phyloP scores from a whole-genome alignment of 768 basidiomycete species.

The Boletus tylopilopsis region DNA sequence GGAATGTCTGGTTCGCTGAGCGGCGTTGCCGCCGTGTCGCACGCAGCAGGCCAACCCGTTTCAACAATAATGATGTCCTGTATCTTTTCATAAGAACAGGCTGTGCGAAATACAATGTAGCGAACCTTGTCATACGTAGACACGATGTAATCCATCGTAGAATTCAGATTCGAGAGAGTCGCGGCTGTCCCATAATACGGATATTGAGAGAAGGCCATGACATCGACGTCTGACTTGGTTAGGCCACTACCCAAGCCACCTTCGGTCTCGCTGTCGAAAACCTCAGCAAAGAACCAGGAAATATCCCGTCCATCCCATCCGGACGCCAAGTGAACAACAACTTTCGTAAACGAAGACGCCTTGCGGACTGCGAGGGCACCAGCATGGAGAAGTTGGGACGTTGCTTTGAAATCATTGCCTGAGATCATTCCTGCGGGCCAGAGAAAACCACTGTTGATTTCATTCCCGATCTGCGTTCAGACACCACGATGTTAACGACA shows the following conservation, averaged over 20 bases:
- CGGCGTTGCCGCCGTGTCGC: neutral
- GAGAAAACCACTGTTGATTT: slow-evolving; percentile 10
- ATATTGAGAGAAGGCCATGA: slow-evolving; percentile 10
- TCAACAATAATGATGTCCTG: slow-evolving; percentile 12
- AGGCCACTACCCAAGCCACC: slow-evolving; percentile 2
- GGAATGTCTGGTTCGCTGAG: slow-evolving; percentile 12
- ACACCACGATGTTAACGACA: neutral
- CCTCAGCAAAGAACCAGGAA: slow-evolving; percentile 6
- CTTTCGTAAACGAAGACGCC: slow-evolving; percentile 4
- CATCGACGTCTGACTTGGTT: slow-evolving; percentile 4
- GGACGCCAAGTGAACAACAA: slow-evolving; percentile 5
- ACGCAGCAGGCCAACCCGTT: slow-evolving; percentile 9
- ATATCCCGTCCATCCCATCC: slow-evolving; percentile 4
- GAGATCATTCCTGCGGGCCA: slow-evolving; percentile 5
- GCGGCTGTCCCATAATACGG: slow-evolving; percentile 7
- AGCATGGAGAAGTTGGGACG: slow-evolving; percentile 34
- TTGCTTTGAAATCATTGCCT: slow-evolving; percentile 2
- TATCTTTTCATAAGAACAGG: slow-evolving; percentile 1
- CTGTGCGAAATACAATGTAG: neutral
- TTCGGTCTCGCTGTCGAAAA: slow-evolving; percentile 1
- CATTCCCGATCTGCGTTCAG: slow-evolving; percentile 10
- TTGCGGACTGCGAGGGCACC: slow-evolving; percentile 17
- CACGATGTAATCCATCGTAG: slow-evolving; percentile 2
- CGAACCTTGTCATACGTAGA: slow-evolving; percentile 10
- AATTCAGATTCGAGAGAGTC: slow-evolving; percentile 8